These are phyloP conservation scores for Vitis riparia DNA, from an alignment of 164 flowering plant genomes.

Conservation along the genomic window DNA sequence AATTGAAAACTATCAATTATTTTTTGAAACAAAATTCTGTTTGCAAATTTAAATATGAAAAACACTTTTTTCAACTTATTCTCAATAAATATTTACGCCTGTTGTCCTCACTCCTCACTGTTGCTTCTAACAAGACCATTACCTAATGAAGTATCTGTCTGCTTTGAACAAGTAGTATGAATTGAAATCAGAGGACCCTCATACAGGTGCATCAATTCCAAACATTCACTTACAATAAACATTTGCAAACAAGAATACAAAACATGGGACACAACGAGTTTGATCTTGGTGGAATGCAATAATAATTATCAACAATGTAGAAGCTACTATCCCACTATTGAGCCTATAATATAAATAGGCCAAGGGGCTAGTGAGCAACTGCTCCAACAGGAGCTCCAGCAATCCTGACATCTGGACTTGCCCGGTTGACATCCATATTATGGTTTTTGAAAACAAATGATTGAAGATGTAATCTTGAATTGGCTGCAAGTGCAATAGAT, in stretches of 20 bases:
- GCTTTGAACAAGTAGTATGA: too few species aligned
- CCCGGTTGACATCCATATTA: neutral
- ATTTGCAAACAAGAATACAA: neutral
- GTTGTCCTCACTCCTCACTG: too few species aligned
- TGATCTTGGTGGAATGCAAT: neutral
- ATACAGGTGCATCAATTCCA: too few species aligned
- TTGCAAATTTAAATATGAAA: too few species aligned
- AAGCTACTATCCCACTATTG: neutral
- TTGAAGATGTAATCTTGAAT: conserved; percentile 66
- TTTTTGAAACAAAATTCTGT: too few species aligned
- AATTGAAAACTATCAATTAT: too few species aligned
- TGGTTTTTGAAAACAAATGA: conserved; percentile 42
- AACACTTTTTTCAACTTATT: too few species aligned
- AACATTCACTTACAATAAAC: neutral
- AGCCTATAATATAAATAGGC: neutral
- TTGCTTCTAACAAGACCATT: too few species aligned
- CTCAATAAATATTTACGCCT: too few species aligned
- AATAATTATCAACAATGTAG: neutral
- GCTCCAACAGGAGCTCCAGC: neutral
- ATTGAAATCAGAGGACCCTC: too few species aligned
- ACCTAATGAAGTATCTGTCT: too few species aligned
- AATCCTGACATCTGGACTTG: conserved; percentile 4
- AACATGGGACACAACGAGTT: neutral
- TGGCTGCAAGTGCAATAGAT: conserved; percentile 64
- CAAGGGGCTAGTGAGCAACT: conserved; percentile 2